Base-by-base conservation (phyloP, 306 rosid species). In the Parietaria judaica region DNA sequence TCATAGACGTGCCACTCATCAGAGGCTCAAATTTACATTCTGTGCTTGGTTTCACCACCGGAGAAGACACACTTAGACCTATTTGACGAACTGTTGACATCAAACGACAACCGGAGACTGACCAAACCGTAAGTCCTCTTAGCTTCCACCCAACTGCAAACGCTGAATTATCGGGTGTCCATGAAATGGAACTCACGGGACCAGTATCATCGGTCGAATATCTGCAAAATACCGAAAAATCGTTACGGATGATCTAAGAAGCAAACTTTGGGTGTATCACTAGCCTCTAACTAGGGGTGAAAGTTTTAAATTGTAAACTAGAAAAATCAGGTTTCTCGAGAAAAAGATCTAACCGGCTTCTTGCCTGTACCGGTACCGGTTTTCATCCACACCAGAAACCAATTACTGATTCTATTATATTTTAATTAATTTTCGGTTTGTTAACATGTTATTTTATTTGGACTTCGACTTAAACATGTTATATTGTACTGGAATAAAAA, bases 141-240 rank as follows among this genome's bases (percentile, higher is more conserved):
- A 82, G 80, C 69, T 84, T 92, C 96, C 98, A 92, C 66, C 98
- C 98, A 66, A 92, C 96, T 45, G 94, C 96, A 85, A 92, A 92
- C 72, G 95, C 92, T 63, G 98, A 82, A 75, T 92, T 83, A 79
- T 92, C 98, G 54, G 98, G 96, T 43, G 98, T 92, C 98, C 98
- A 88, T n/a, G 85, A 79, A 80, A 92, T 85, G 79, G 88, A 88
- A 75, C 86, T 79, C 61, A 92, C 98, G 72, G 87, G 72, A 45
- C 98, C 98, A 60, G 96, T 88, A 64, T 92, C 98, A 57, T 92
- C 98, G 84, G 80, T 68, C 56, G 98, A 84, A 68, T 88, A 86
- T 79, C 98, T 88, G 95, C 78, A 82, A 73, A 56, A 70, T 54
- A 80, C 62, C 60, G 41, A 39, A 16, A 48, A 36, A 59, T 52